Base-by-base conservation (phyloP, 2,329 filamentous ascomycete genomes). In the Neonectria ditissima region DNA sequence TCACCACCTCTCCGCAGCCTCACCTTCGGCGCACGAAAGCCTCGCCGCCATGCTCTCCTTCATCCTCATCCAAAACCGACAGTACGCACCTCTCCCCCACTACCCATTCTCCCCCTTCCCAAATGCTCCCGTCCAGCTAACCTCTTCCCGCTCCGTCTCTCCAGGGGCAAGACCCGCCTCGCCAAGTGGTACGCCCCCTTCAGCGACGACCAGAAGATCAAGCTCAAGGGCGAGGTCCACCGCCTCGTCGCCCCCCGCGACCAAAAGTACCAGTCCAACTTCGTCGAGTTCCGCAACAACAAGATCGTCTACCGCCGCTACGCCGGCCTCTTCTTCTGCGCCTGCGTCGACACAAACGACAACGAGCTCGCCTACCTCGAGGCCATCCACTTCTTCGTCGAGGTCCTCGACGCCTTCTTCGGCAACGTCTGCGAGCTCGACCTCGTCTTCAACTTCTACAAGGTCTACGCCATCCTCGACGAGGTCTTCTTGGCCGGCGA, bases 171-270 rank as follows among this genome's bases (percentile, higher is more conserved):
- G 85, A 99, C 96, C 73, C 92, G 96, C 74, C 87, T 99, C 69
- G 96, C 96, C 69, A 99, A 99, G 84, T 99, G 95, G 95, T 99
- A 99, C 85, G 93, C 92, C 71, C 95, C 96, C 66, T 99, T 97
- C 84, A 97, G 90, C 81, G 96, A 99, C 85, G 95, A 98, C 80
- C 94, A 99, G 80, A 99, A 99, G 85, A 93, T 99, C 80, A 97
- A 97, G 83, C 86, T 99, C 74, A 99, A 99, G 82, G 96, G 96
- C 86, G 96, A 99, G 84, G 92, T 98, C 74, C 96, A 99, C 86
- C 94, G 96, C 67, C 93, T 99, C 72, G 95, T 99, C 65, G 96
- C 96, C 0, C 96, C 96, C 7, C 92, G 96, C 77, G 96, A 99
- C 81, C 96, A 99, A 79, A 99, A 99, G 79, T 97, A 99, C 85